Base-by-base conservation (phyloP, 306 rosid genomes). In the Corylus avellana region DNA sequence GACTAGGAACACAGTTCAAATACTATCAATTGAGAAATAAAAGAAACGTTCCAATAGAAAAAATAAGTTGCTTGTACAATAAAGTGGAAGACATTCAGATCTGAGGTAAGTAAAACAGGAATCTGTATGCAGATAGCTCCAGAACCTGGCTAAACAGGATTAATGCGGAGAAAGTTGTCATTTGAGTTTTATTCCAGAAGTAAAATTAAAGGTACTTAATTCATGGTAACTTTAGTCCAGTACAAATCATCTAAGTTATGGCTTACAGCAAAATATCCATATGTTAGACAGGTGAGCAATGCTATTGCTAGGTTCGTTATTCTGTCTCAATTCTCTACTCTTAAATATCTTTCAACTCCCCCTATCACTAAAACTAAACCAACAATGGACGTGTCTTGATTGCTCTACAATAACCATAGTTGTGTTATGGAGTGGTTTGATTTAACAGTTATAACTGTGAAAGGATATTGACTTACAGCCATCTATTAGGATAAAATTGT, bases 1-100 rank as follows among this genome's bases (percentile, higher is more conserved):
- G 4, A 4, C 29, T 42, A 4, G 48, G 51, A 68, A 42, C 42
- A 67, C 29, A 0, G 51, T 67, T 67, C 49, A 1, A 8, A 68
- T 68, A 68, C 72, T 10, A n/a, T 10, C 49, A 68, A 9, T n/a
- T 42, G 42, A 67, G 50, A 20, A 42, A 27, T 44, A n/a, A n/a
- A 42, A 68, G 42, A 7, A 68, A 18, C 0, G 44, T 7, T 8
- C 46, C 46, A 32, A 64, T 8, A 35, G 48, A 35, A 64, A 64
- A 37, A 12, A 68, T 20, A 42, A 67, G 72, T 44, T 68, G 27
- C 51, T 68, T 68, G 17, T 39, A 68, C 72, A 39, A 68, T 68
- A 39, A 59, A 68, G 50, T 35, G 12, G 16, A 18, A 18, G 4
- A 44, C 29, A 68, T 11, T 68, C 27, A 9, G 72, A 42, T 42